Evolutionary conservation across 352 stramenopile species (phyloP).

Genomic region (Pythium aristosporum): DNA sequence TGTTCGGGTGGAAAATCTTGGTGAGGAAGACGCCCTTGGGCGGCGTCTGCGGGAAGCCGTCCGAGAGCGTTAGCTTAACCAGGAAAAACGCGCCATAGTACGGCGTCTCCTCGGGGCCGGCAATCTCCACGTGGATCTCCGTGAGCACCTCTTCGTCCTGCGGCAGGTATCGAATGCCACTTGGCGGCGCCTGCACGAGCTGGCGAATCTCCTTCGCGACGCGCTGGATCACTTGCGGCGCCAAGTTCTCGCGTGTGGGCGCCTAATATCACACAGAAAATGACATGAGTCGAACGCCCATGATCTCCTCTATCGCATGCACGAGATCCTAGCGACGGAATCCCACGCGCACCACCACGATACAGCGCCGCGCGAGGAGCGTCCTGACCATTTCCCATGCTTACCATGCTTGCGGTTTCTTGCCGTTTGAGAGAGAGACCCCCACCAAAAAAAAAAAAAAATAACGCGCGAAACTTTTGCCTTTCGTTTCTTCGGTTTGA

Average conservation of each 20-base stretch:
- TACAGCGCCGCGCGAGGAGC: not conserved
- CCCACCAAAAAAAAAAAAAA: not conserved
- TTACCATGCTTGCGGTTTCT: slow-evolving; percentile 8
- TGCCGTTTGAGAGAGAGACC: slow-evolving; percentile 9
- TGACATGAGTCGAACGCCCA: slow-evolving; percentile 16
- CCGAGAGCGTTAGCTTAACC: slow-evolving; percentile 93
- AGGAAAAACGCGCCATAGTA: slow-evolving; percentile 97
- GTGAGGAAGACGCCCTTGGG: slow-evolving; percentile 96
- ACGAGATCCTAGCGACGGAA: not conserved
- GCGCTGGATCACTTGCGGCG: slow-evolving; percentile 90
- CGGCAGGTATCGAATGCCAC: slow-evolving; percentile 92
- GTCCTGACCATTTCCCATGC: slow-evolving; percentile 12
- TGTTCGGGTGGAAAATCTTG: slow-evolving; percentile 99
- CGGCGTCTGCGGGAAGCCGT: slow-evolving; percentile 82
- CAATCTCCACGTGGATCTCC: slow-evolving; percentile 95
- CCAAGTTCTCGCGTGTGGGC: slow-evolving; percentile 52
- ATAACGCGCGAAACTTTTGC: slow-evolving; percentile 8
- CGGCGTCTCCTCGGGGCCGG: slow-evolving; percentile 95
- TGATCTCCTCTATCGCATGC: slow-evolving; percentile 11
- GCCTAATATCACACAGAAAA: slow-evolving; percentile 10
- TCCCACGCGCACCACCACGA: not conserved
- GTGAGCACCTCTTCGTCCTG: slow-evolving; percentile 89
- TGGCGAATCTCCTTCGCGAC: slow-evolving; percentile 92
- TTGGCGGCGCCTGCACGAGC: slow-evolving; percentile 87
- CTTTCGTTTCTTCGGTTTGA: slow-evolving; percentile 6